Evolutionary conservation across 2,329 filamentous ascomycete species (phyloP).

Genomic region (Cytospora schulzeri): DNA sequence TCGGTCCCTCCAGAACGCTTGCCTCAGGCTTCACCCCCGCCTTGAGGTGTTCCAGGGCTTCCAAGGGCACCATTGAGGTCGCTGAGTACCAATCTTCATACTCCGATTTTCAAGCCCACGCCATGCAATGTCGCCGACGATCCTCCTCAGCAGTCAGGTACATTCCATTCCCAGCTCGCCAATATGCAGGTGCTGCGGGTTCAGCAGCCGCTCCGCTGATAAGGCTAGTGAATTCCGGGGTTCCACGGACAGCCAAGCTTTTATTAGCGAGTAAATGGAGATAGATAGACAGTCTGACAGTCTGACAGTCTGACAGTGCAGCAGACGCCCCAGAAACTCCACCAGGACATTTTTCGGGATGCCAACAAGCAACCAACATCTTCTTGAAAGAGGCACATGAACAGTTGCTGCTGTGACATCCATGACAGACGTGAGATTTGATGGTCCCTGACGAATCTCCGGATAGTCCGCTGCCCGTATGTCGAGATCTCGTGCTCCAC

Average conservation of each 20-base stretch:
- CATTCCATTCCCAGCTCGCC: neutral
- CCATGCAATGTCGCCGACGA: neutral
- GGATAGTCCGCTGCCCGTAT: neutral
- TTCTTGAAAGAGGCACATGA: neutral
- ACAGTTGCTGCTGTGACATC: neutral
- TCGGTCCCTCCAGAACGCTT: neutral
- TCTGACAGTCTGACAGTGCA: no score
- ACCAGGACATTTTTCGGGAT: neutral
- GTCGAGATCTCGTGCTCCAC: neutral
- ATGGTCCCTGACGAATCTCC: neutral
- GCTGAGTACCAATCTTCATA: neutral
- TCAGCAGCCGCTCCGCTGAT: neutral
- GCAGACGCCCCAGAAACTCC: neutral
- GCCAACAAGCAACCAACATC: neutral
- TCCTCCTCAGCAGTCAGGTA: neutral
- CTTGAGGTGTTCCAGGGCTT: neutral
- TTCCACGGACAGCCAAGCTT: neutral
- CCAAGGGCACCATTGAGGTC: neutral
- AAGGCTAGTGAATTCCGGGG: neutral
- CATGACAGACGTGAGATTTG: neutral
- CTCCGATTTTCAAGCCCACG: neutral
- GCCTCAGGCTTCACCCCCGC: neutral
- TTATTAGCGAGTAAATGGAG: neutral
- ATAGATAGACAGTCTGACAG: neutral
- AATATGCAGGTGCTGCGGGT: neutral